Evolutionary conservation across 164 flowering plant genomes (phyloP), one percentile per base, ranked within the genome.

Genomic region (Saururus chinensis): DNA sequence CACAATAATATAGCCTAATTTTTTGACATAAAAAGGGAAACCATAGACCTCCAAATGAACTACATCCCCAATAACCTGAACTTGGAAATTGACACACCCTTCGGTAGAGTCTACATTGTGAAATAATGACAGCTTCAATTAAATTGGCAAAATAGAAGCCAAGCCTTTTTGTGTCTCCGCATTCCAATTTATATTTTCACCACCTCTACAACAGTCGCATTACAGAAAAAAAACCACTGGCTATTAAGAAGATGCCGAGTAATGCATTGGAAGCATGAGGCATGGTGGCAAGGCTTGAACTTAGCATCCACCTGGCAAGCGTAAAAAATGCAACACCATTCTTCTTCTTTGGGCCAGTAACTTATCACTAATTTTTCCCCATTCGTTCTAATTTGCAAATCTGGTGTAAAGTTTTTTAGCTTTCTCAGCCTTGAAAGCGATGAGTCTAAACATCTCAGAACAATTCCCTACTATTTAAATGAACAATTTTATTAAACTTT

Each of bases 211-310:
- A 92, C 87, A 0, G 76, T 72, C 4, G 84, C 79, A 64, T 89
- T 92, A 78, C 98, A 92, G 58, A 92, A 92, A 86, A 92, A 92
- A 73, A 96, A 92, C 72, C 96, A 82, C 64, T 78, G 77, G 74
- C 92, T 82, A 64, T 92, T 92, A 25, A 92, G 74, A 51, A 92
- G 88, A 77, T 92, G 98, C 71, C 98, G 77, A 20, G 83, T 81
- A 66, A 92, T 92, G 87, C 98, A 92, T 64, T 85, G 83, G 69
- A 65, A 81, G 71, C 98, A 92, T 13, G 98, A 92, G 17, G 58
- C 70, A 53, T 92, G 98, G 10, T 78, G 76, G 66, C 98, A 92
- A 19, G 98, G 96, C 25, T 57, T 55, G 53, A 92, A 85, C 64
- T 53, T 71, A 51, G 92, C 80, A 74, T 89, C 87, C n/a, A 89